Base-by-base conservation (phyloP, 2,329 filamentous ascomycete species). In the Atkinsonella hypoxylon region DNA sequence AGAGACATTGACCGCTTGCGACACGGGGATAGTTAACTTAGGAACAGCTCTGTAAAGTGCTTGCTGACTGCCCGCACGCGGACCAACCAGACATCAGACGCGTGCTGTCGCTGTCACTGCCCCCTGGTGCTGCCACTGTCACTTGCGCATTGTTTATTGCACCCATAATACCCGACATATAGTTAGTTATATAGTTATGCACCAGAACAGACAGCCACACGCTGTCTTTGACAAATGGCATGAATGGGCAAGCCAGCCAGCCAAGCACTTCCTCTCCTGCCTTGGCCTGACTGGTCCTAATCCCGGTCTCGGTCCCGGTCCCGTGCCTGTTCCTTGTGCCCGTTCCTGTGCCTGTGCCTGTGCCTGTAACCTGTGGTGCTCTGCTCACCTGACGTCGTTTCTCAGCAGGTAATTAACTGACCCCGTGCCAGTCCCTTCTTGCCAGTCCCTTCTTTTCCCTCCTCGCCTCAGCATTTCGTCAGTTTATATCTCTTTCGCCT, bases 401-500 rank as follows among this genome's bases (percentile, higher is more conserved):
- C 40, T 18, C 40, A 42, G 17, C 40, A 18, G 26, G 26, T 26
- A 26, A 26, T 26, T 26, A 26, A 36, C 12, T 32, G 6, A 32
- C 40, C 40, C 40, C 40, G 40, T 42, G 40, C 20, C 40, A 18
- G 40, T 45, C 47, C 40, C 47, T 42, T 46, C 44, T 40, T 40
- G 26, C 50, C n/a, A n/a, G n/a, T 26, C 26, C 40, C 46, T 40
- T n/a, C 41, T 18, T 39, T 45, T 47, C 22, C 50, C 32, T 45
- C 17, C 45, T 45, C 39, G 50, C 50, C 43, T 49, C 39, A 40
- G 41, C 40, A 38, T 51, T 15, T 51, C 45, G 45, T 40, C 40
- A 48, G 36, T 42, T 49, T 47, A 45, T 45, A 48, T 48, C 31
- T 45, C 40, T 42, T 51, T 51, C 50, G 50, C 50, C 45, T 49